Conservation (phyloP, 2,329 filamentous ascomycete species). For the Colletotrichum liaoningense region DNA sequence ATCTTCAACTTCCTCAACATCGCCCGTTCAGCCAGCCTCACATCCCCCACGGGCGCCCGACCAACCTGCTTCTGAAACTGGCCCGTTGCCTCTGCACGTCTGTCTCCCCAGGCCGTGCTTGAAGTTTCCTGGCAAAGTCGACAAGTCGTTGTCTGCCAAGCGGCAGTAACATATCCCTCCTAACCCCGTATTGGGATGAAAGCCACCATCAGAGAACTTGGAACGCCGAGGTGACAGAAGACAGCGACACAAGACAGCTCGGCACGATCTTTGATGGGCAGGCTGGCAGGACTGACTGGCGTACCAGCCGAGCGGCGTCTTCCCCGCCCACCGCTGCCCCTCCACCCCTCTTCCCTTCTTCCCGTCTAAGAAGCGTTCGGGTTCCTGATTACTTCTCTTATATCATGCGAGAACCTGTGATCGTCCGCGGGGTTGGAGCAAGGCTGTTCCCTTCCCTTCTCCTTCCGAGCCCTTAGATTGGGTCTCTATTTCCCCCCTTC, state of each 20-base stretch:
- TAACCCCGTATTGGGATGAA: constrained; percentile 19
- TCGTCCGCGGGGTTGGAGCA: constrained; percentile 19
- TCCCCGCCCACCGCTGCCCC: not conserved
- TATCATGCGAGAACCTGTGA: constrained; percentile 25
- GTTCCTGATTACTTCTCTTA: constrained; percentile 4
- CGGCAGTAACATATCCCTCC: not conserved
- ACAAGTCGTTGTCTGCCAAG: not conserved
- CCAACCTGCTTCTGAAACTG: constrained; percentile 35
- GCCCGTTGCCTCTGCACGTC: constrained; percentile 15
- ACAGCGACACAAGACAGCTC: constrained; percentile 27
- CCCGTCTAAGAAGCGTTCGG: not conserved
- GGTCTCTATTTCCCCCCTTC: not conserved
- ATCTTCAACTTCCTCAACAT: not conserved
- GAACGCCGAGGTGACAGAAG: constrained; percentile 29
- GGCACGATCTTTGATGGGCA: not conserved
- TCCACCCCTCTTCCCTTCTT: not conserved
- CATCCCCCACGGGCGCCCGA: constrained; percentile 7
- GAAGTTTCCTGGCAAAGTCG: constrained; percentile 1
- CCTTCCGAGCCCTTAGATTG: not conserved
- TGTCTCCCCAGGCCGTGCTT: not conserved
- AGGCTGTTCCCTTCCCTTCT: constrained; percentile 15
- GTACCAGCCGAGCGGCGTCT: not conserved
- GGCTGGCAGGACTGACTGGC: not conserved
- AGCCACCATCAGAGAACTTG: not conserved
- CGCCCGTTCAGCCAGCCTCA: constrained; percentile 16